phyloP scores from a whole-genome alignment of 2,329 filamentous ascomycete genomes.

The Colletotrichum scovillei region DNA sequence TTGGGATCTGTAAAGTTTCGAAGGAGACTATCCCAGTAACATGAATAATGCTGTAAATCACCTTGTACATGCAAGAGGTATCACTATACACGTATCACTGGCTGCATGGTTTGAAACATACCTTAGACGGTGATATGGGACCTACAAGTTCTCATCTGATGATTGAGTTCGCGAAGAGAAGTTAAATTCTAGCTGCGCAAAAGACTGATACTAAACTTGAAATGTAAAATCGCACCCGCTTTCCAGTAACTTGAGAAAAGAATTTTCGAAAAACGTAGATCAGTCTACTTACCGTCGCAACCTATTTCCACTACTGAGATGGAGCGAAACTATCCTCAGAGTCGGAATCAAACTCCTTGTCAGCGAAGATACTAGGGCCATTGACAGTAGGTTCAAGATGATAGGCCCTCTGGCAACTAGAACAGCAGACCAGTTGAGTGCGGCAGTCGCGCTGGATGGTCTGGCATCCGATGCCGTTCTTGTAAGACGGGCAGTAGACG shows the following conservation, averaged over 20 bases:
- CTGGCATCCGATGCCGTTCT: conserved; percentile 11
- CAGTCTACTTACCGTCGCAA: no score
- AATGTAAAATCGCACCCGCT: not conserved
- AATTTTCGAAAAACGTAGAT: not conserved
- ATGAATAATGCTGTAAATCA: no score
- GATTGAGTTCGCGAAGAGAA: not conserved
- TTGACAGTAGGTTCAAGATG: conserved; percentile 66
- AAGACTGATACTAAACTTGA: not conserved
- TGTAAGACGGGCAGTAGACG: conserved; percentile 29
- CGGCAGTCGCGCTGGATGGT: conserved; percentile 15
- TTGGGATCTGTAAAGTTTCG: no score
- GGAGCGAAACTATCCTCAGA: not conserved
- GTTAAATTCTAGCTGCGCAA: not conserved
- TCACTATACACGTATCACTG: no score
- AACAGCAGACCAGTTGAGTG: conserved; percentile 23
- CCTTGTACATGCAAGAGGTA: not conserved
- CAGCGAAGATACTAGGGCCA: conserved; percentile 65
- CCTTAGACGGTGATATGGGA: no score
- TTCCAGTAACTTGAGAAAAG: not conserved
- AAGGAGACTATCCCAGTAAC: no score
- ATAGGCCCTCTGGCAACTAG: conserved; percentile 23
- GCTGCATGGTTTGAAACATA: not conserved
- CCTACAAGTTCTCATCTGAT: no score
- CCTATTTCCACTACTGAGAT: not conserved
- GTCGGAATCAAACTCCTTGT: not conserved